Percentiles rank a stretch among this genome's conserved stretches.
Evolutionary conservation across 140 eudicot species (phyloP).

Genomic region (Ambrosia hybrid): DNA sequence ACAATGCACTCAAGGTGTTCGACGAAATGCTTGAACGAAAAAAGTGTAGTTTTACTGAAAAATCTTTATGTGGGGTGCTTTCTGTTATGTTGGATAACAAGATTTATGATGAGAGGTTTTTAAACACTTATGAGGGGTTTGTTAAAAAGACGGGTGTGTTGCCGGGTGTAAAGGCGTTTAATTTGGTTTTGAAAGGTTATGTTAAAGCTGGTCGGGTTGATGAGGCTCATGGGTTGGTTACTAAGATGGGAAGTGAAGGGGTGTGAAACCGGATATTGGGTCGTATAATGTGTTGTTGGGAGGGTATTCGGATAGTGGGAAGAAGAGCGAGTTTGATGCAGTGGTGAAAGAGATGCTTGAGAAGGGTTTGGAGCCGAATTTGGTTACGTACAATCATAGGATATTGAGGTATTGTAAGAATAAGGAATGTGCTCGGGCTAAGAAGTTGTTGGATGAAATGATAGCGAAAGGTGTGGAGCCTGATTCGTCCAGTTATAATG

Average conservation of each 20-base stretch:
- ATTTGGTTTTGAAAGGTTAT: constrained; percentile 37
- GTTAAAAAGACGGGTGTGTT: constrained; percentile 25
- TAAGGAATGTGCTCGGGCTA: constrained; percentile 47
- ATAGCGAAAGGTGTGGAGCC: constrained; percentile 41
- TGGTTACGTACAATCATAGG: constrained; percentile 44
- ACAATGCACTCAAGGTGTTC: constrained; percentile 47
- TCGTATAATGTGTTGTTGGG: constrained; percentile 46
- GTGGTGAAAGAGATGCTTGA: constrained; percentile 39
- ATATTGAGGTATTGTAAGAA: constrained; percentile 44
- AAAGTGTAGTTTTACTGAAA: constrained; percentile 28
- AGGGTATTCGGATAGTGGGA: constrained; percentile 34
- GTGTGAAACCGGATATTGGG: constrained; percentile 37
- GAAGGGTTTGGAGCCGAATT: constrained; percentile 38
- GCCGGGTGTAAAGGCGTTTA: constrained; percentile 41
- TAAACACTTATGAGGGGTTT: constrained; percentile 18
- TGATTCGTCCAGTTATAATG: constrained; percentile 39
- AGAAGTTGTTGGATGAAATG: constrained; percentile 53
- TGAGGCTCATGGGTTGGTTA: constrained; percentile 36
- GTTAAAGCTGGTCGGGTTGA: constrained; percentile 35
- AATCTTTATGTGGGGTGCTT: constrained; percentile 48
- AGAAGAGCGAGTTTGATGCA: constrained; percentile 40
- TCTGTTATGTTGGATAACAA: constrained; percentile 40
- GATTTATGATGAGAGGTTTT: constrained; percentile 36
- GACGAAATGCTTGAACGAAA: constrained; percentile 36
- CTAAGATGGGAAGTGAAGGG: constrained; percentile 35